Evolutionary conservation across 352 stramenopile genomes (phyloP), one percentile per base, ranked within the genome.

Genomic region (Globisporangium heterothallicum): DNA sequence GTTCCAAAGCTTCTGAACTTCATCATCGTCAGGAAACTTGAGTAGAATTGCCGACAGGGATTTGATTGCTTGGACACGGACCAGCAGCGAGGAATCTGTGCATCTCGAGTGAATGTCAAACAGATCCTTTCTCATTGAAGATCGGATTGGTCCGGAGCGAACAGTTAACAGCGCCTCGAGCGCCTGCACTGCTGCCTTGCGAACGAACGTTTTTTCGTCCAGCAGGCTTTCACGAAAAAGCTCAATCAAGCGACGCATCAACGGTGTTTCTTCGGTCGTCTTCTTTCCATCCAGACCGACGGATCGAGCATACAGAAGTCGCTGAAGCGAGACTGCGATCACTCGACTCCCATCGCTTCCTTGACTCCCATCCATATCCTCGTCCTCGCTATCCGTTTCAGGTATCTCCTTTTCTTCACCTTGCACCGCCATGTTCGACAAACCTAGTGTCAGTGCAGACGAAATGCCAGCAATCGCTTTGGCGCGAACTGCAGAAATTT

Each of bases 121-220:
- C 22, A 94, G 45, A 49, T 92, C 75, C 29, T 75, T 74, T 7
- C 61, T 62, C 54, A 84, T 81, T 8, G 65, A 74, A n/a, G 63
- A 54, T n/a, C 69, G 66, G n/a, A 89, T 68, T 3, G 66, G 51
- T 0, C 68, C 69, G 0, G 69, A 63, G 41, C 76, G 78, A 32
- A 78, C 74, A 14, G 74, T 61, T 43, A 91, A 60, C 9, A 92
- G 75, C 24, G 74, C 78, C 58, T 94, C 74, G 0, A 94, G 56
- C 4, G 78, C 82, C 47, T 94, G 84, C 13, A 94, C 64, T 7
- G 84, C 80, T 34, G 79, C 82, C 48, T 75, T 83, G 18, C 84
- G 81, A 6, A 94, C 84, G 25, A 84, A 92, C 3, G 81, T 91
- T 49, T 92, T 94, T 7, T 93, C 84, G 50, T 94, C 84, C 3